Evolutionary conservation across 2,329 filamentous ascomycete genomes (phyloP), one percentile per base, ranked within the genome.

Genomic region (Stachybotrys echinatus): DNA sequence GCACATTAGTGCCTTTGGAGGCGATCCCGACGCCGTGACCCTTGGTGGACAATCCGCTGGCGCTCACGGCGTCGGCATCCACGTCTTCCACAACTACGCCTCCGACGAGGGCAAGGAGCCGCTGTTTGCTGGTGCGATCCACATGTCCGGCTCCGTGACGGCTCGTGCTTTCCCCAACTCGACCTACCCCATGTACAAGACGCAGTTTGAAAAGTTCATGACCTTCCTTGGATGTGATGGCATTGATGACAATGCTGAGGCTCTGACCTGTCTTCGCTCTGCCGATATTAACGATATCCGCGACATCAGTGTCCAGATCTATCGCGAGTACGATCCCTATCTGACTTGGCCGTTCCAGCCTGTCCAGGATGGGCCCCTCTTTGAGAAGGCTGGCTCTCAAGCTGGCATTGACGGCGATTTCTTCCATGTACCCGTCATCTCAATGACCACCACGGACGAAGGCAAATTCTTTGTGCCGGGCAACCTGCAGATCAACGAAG

Each of bases 41-140:
- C 71, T 83, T 18, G 73, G 73, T 50, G 80, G 81, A 7, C 75
- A 80, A 51, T 77, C 73, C 8, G 78, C 81, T 1, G 80, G 81
- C 44, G 57, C 64, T 7, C 67, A 70, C 50, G 68, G 67, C 0
- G 65, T 68, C 0, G 68, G 66, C 7, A 66, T 70, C 3, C 65
- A 69, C 45, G 67, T 70, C 34, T 69, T 68, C 31, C 66, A 70
- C 46, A 70, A 67, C 39, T 71, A 69, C 14, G 65, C 60, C 3
- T 56, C 60, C 5, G 57, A 64, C 40, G 34, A 59, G 18, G 59
- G 57, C 3, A 44, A 46, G 3, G 55, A 64, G 54, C 61, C 62
- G 0, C 51, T 69, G 4, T 70, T 71, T 39, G 60, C 65, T 7
- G 0, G 56, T 63, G 5, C 64, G 62, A 66, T 70, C 37, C 63